A percentile compares a stretch with the other conserved stretches of the same genome.
phyloP scores from a whole-genome alignment of 805 yeast genomes.

The Wickerhamiella lipophila region DNA sequence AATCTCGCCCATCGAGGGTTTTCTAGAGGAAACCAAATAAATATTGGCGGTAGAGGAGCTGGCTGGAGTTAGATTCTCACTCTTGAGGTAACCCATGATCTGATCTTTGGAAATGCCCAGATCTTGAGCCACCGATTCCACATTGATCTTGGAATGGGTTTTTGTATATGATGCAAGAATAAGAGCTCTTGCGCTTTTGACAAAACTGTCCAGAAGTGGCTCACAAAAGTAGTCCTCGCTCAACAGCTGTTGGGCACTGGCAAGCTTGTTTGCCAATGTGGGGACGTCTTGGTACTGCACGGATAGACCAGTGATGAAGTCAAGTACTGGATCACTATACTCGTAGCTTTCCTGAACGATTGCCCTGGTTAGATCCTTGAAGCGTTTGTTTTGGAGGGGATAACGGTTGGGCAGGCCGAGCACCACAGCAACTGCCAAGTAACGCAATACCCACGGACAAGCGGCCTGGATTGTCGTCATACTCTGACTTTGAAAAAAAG shows the following conservation, averaged over 20 bases:
- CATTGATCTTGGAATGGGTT: conserved; percentile 40
- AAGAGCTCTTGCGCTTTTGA: conserved; percentile 38
- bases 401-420: conserved; percentile 23
- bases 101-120: conserved; percentile 36
- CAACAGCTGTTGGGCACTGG: conserved; percentile 36
- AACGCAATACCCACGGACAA: conserved; percentile 59
- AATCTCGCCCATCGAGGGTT: background rate
- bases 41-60: background rate
- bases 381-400: conserved; percentile 36
- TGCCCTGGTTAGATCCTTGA: conserved; percentile 45
- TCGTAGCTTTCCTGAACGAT: conserved; percentile 53
- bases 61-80: conserved; percentile 14
- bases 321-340: conserved; percentile 51
- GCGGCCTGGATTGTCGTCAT: conserved; percentile 57
- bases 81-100: conserved; percentile 41
- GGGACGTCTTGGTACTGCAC: conserved; percentile 44
- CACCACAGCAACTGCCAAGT: conserved; percentile 47
- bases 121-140: conserved; percentile 34
- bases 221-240: conserved; percentile 47
- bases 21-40: background rate
- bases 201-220: conserved; percentile 32
- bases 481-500: conserved; percentile 47
- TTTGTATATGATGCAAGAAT: conserved; percentile 43
- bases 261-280: conserved; percentile 37
- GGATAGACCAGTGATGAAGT: conserved; percentile 42